Base-by-base conservation (phyloP, 345 rosid genomes). In the Hevea brasiliensis region DNA sequence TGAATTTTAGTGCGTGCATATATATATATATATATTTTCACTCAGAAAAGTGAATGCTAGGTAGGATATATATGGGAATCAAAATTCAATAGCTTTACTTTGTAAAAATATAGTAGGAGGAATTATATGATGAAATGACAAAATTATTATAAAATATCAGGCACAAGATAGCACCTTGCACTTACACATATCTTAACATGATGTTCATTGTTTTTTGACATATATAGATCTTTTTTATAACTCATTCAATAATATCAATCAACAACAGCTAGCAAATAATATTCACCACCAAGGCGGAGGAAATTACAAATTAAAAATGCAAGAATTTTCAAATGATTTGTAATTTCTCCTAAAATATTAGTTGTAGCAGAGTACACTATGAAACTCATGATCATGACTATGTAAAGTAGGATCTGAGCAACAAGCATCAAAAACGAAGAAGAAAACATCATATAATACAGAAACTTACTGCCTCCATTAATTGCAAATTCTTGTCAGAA, bases 1-100 rank as follows among this genome's bases (percentile, higher is more conserved):
- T 7, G 63, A 21, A 32, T 32, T 32, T 32, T 32, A 32, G 37
- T 32, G 4, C 37, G 4, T n/a, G n/a, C n/a, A n/a, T n/a, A n/a
- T n/a, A n/a, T 32, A 32, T 32, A 32, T 32, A 32, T 32, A 32
- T 32, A 32, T n/a, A n/a, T 72, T 51, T 68, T 59, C 80, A 59
- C 67, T 74, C 66, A 72, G 50, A 72, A 75, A 72, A 72, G 74
- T 32, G 21, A 67, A 50, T 45, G 47, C 45, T 61, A 45, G 71
- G 66, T 65, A 67, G 37, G 32, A 21, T 15, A 56, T 41, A 41
- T 41, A 8, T 3, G 47, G 37, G 68, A 71, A 74, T 54, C 54
- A 17, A 57, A 72, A 58, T 74, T 68, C 37, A 27, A 58, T 54
- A 72, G 68, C 65, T 74, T 72, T 59, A 73, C 65, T 73, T 73